These are phyloP conservation scores for Hortiboletus campestris DNA, from an alignment of 768 basidiomycete species.

Conservation along the genomic window DNA sequence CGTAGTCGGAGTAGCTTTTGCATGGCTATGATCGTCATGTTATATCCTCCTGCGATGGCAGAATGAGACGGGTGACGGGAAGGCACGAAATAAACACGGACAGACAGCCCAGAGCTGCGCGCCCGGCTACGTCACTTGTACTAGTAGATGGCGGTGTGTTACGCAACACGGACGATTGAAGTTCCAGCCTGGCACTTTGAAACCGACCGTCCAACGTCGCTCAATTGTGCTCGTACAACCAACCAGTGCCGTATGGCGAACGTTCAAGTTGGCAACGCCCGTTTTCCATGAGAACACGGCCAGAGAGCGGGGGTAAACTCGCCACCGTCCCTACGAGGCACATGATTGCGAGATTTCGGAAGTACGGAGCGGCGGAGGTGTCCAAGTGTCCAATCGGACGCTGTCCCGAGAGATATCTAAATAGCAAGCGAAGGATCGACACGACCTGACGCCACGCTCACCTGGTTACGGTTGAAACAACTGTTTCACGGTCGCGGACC, in stretches of 20 bases:
- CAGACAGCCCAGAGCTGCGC: too few relatives aligned
- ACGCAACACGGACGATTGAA: too few relatives aligned
- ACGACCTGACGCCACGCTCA: background rate
- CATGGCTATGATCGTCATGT: background rate
- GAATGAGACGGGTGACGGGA: background rate
- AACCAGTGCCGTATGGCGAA: too few relatives aligned
- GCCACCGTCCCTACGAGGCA: too few relatives aligned
- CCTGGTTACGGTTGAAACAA: background rate
- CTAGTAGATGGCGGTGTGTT: too few relatives aligned
- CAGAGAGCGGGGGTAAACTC: background rate
- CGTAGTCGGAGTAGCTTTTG: background rate
- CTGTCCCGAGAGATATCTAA: background rate
- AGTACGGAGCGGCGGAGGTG: background rate
- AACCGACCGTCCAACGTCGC: too few relatives aligned
- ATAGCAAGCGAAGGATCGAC: too few relatives aligned
- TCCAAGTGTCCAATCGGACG: background rate
- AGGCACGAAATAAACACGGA: background rate
- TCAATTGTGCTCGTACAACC: too few relatives aligned
- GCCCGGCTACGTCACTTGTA: too few relatives aligned
- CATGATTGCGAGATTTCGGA: background rate
- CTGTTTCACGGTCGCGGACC: background rate
- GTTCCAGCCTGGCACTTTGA: too few relatives aligned
- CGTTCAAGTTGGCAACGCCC: too few relatives aligned
- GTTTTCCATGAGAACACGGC: background rate
- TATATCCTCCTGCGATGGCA: background rate